Conservation (phyloP, 2,329 filamentous ascomycete species). For the Bipolaris victoriae region DNA sequence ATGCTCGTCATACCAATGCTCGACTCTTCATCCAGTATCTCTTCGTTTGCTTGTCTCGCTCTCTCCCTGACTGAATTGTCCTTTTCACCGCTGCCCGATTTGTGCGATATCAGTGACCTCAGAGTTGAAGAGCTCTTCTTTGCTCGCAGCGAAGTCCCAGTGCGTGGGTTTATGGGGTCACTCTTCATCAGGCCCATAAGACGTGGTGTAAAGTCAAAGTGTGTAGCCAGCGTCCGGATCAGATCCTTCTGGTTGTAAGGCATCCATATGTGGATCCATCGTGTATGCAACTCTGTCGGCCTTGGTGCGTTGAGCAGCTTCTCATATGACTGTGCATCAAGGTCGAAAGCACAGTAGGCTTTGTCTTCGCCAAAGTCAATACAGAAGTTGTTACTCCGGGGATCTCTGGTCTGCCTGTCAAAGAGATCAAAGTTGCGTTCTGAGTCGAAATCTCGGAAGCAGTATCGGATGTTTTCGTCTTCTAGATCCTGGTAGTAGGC, state of each 20-base stretch:
- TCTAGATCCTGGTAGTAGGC: conserved; percentile 44
- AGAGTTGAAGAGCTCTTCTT: conserved; percentile 44
- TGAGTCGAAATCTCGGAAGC: conserved; percentile 63
- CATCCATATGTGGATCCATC: conserved; percentile 80
- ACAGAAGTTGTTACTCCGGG: conserved; percentile 63
- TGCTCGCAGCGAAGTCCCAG: conserved; percentile 18
- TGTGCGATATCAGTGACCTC: conserved; percentile 36
- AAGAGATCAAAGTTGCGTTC: conserved; percentile 55
- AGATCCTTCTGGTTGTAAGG: conserved; percentile 65
- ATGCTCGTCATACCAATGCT: conserved; percentile 45
- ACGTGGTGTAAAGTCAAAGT: conserved; percentile 72
- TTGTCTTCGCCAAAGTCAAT: conserved; percentile 66
- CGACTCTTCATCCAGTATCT: conserved; percentile 40
- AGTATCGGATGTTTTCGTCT: conserved; percentile 42
- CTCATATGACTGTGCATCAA: conserved; percentile 54
- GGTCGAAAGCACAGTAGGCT: conserved; percentile 63
- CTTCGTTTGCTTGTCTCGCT: conserved; percentile 20
- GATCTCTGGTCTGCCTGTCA: conserved; percentile 50
- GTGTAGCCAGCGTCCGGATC: conserved; percentile 62
- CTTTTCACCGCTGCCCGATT: conserved; percentile 33
- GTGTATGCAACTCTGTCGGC: conserved; percentile 60
- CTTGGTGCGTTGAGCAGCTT: conserved; percentile 48
- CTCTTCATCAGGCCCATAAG: conserved; percentile 68
- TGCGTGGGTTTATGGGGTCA: conserved; percentile 53
- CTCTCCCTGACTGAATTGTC: conserved; percentile 22